Conservation (phyloP, 2,329 filamentous ascomycete genomes). For the Grosmannia huntii region DNA sequence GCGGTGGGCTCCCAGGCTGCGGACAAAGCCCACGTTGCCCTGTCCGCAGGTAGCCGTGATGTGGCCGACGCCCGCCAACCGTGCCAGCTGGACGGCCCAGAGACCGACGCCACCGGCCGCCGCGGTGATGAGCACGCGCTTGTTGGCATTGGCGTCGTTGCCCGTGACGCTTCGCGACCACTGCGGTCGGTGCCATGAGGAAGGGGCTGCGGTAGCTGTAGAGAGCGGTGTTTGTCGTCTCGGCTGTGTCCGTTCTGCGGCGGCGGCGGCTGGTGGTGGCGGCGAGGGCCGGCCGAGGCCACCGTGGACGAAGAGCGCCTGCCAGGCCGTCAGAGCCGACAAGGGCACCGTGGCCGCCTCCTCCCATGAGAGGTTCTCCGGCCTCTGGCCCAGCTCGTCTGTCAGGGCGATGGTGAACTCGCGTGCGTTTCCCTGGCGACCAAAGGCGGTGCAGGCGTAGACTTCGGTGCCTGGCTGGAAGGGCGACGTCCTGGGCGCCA, state of each 20-base stretch:
- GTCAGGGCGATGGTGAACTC: conserved; percentile 10
- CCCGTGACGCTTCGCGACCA: background rate
- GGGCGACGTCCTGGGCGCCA: conserved; percentile 14
- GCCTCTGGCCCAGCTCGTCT: conserved; percentile 12
- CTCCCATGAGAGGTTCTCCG: conserved; percentile 14
- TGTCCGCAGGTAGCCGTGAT: conserved; percentile 10
- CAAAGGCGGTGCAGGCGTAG: conserved; percentile 16
- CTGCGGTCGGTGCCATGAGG: background rate
- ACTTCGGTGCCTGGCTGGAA: conserved; percentile 18
- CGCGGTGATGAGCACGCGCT: conserved; percentile 15
- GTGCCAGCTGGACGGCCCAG: conserved; percentile 16
- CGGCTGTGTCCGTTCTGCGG: too few relatives aligned
- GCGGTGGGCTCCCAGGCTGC: conserved; percentile 11
- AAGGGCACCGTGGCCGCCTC: conserved; percentile 14
- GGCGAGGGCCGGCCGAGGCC: conserved; percentile 9
- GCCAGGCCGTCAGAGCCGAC: conserved; percentile 14
- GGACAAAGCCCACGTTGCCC: conserved; percentile 10
- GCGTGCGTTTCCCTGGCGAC: conserved; percentile 13
- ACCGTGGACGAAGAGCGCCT: conserved; percentile 14
- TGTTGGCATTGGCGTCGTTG: conserved; percentile 6
- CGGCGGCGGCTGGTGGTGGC: background rate
- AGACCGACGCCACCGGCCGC: conserved; percentile 13
- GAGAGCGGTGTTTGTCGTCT: too few relatives aligned
- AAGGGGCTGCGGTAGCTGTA: too few relatives aligned
- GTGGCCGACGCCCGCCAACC: conserved; percentile 12